Base-by-base conservation (phyloP, 805 yeast species). In the Debaryomyces tyrocola region DNA sequence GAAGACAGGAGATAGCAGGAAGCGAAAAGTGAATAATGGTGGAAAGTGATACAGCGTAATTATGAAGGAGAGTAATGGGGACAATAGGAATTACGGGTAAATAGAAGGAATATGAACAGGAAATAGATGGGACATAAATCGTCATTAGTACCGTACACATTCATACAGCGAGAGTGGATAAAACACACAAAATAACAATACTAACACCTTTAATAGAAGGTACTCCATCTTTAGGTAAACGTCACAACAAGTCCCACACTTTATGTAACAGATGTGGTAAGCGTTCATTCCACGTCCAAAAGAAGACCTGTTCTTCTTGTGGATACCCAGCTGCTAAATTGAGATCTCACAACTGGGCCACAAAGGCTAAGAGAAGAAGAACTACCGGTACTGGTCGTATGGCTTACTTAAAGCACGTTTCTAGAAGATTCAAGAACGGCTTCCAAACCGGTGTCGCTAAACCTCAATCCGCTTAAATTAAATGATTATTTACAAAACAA, bases 331-430 rank as follows among this genome's bases (percentile, higher is more conserved):
- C 98, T 71, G 98, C 98, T 68, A 94, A 94, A 84, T 76, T 87
- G 79, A 91, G 99, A 88, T 85, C 90, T 70, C 87, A 79, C 96
- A 94, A 94, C 97, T 94, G 99, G 99, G 97, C 95, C 77, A 79
- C 79, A 63, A 94, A 94, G 87, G 96, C 97, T 73, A 89, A 91
- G 87, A 90, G 99, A 90, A 90, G 99, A 89, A 87, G 87, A 78
- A 94, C 99, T 64, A 91, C 97, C 66, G 99, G 99, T 84, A 85
- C 98, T 76, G 99, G 99, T 80, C 95, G 99, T 83, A 89, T 90
- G 95, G 82, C 91, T 77, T 83, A 92, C 90, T 85, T 94, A 79
- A 94, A 92, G 84, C 85, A 84, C 79, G 96, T 94, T 67, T 79
- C 94, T 65, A 91, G 98, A 85, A 89, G 90, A 83, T 92, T 92